A percentile compares a stretch with the other conserved stretches of the same genome.
Conservation (phyloP, 2,329 filamentous ascomycete species). For the Microcyclosporella mali region DNA sequence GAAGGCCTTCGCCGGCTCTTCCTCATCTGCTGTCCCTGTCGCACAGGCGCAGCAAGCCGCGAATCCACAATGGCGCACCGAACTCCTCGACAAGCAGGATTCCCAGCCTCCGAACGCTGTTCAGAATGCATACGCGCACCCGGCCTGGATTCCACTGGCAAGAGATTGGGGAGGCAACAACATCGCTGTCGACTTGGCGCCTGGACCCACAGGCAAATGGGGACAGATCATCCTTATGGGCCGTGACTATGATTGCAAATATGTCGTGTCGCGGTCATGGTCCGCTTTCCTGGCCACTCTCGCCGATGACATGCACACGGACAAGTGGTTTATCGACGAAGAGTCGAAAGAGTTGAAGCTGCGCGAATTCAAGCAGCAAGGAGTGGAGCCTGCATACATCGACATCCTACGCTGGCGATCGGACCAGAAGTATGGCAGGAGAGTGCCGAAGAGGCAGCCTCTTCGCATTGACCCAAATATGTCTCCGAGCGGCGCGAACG, state of each 20-base stretch:
- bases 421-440: constrained; percentile 84
- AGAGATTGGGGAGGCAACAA: constrained; percentile 99
- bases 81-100: constrained; percentile 76
- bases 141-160: constrained; percentile 90
- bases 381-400: constrained; percentile 87
- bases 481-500: constrained; percentile 36
- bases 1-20: constrained; percentile 62
- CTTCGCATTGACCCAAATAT: constrained; percentile 49
- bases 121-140: constrained; percentile 88
- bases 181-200: constrained; percentile 84
- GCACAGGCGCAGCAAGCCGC: constrained; percentile 32
- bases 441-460: constrained; percentile 41
- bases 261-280: constrained; percentile 92
- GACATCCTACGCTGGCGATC: constrained; percentile 92
- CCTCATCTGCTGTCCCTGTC: constrained; percentile 51
- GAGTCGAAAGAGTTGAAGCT: constrained; percentile 87
- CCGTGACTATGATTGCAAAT: constrained; percentile 97
- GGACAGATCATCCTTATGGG: constrained; percentile 95
- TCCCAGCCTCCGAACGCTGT: constrained; percentile 81
- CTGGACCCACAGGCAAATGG: constrained; percentile 85
- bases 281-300: constrained; percentile 75
- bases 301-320: constrained; percentile 83
- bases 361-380: constrained; percentile 80
- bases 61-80: constrained; percentile 65
- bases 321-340: constrained; percentile 88